A percentile compares a stretch with the other conserved stretches of the same genome.
Conservation (phyloP, 768 basidiomycete genomes). For the Calocera viscosa region DNA sequence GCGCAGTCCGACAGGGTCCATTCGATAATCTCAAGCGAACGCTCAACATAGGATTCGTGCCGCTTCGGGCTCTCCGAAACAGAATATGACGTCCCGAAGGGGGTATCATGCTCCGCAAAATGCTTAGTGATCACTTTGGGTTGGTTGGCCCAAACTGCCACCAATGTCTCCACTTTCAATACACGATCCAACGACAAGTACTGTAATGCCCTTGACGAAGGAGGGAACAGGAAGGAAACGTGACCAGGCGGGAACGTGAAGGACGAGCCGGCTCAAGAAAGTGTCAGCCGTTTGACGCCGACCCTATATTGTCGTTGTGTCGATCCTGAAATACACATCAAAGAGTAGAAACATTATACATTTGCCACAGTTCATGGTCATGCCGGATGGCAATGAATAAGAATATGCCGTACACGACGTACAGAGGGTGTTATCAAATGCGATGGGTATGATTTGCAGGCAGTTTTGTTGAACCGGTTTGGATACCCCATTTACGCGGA, state of each 20-base stretch:
- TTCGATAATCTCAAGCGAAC: too few relatives aligned
- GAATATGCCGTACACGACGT: too few relatives aligned
- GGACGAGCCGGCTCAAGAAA: not conserved
- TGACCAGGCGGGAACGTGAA: not conserved
- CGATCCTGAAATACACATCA: too few relatives aligned
- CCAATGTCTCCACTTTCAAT: constrained; percentile 7
- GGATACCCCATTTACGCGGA: not conserved
- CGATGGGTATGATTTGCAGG: not conserved
- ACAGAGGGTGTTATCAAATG: too few relatives aligned
- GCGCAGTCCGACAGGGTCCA: too few relatives aligned
- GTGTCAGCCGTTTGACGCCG: too few relatives aligned
- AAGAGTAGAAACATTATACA: too few relatives aligned
- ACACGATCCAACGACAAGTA: not conserved
- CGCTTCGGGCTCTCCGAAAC: too few relatives aligned
- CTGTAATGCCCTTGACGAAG: not conserved
- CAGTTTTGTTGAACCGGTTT: not conserved
- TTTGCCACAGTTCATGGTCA: too few relatives aligned
- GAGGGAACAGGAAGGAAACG: not conserved
- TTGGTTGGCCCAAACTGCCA: not conserved
- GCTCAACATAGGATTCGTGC: too few relatives aligned
- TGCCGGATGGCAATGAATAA: too few relatives aligned
- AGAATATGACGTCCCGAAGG: not conserved
- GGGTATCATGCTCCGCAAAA: not conserved
- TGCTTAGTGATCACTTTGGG: not conserved
- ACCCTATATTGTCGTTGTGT: too few relatives aligned